phyloP scores from a whole-genome alignment of 2,329 filamentous ascomycete genomes.

The Xylariaceae sp. region DNA sequence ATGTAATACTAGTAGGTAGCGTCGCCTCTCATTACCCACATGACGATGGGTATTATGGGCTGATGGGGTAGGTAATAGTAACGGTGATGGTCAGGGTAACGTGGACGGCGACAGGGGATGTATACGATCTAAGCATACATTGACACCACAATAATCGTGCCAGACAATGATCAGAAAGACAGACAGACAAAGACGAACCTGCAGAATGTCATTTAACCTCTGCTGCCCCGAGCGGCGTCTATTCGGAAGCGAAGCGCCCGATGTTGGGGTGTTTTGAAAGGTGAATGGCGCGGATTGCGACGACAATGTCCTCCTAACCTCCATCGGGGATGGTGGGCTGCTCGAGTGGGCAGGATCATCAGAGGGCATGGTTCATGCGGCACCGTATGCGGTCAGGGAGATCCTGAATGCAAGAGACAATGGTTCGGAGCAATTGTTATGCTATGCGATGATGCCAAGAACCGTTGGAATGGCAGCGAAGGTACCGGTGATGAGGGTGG shows the following conservation, averaged over 20 bases:
- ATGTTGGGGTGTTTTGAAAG: slow-evolving; percentile 6
- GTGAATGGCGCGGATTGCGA: slow-evolving; percentile 6
- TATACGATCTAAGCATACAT: too few relatives aligned
- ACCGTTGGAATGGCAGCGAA: not conserved
- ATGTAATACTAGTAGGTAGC: not conserved
- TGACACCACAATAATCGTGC: too few relatives aligned
- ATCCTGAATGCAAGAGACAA: not conserved
- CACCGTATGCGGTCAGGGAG: not conserved
- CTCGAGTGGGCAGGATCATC: slow-evolving; percentile 7
- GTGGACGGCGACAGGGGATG: too few relatives aligned
- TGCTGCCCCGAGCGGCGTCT: slow-evolving; percentile 35
- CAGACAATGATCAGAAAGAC: too few relatives aligned
- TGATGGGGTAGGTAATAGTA: too few relatives aligned
- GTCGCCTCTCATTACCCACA: not conserved
- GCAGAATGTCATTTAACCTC: slow-evolving; percentile 43
- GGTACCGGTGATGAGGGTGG: not conserved
- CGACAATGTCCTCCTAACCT: slow-evolving; percentile 15
- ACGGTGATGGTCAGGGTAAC: too few relatives aligned
- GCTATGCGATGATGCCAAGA: not conserved
- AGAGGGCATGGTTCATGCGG: slow-evolving; percentile 9
- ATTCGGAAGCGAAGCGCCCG: slow-evolving; percentile 3
- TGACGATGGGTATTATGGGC: not conserved
- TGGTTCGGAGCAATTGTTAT: not conserved
- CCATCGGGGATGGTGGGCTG: slow-evolving; percentile 1
- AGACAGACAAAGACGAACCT: slow-evolving; percentile 34